These are phyloP conservation scores for Cercospora sesami DNA, from an alignment of 2,329 filamentous ascomycete species.

Conservation along the genomic window DNA sequence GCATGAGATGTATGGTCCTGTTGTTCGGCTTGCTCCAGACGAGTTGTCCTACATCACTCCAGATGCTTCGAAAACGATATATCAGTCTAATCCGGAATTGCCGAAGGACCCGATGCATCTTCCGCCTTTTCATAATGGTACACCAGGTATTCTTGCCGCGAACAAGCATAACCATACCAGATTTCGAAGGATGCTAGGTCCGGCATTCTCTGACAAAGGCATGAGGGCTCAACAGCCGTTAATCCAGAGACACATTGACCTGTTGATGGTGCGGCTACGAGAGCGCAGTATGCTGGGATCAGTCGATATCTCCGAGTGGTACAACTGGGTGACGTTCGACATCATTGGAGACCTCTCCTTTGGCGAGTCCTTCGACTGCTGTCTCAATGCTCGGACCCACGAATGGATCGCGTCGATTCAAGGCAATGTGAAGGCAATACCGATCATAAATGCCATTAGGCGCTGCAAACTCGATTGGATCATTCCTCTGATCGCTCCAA, in stretches of 20 bases:
- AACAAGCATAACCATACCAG: not conserved
- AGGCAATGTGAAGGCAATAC: not conserved
- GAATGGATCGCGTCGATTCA: not conserved
- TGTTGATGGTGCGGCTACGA: not conserved
- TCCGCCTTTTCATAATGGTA: not conserved
- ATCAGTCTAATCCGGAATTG: not conserved
- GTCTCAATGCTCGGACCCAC: not conserved
- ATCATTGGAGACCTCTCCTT: not conserved
- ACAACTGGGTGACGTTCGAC: constrained; percentile 1
- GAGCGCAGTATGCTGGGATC: not conserved
- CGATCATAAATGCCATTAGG: not conserved
- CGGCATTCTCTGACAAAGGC: not conserved
- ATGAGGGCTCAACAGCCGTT: not conserved
- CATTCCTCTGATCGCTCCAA: not conserved
- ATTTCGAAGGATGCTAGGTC: constrained; percentile 12
- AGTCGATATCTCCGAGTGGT: not conserved
- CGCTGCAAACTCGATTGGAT: not conserved
- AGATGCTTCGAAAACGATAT: not conserved
- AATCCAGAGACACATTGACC: not conserved
- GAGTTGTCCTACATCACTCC: not conserved
- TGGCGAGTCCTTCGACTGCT: not conserved
- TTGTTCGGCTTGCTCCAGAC: not conserved
- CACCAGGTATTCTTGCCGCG: not conserved
- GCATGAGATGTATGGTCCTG: constrained; percentile 64
- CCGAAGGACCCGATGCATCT: not conserved